Base-by-base conservation (phyloP, 768 basidiomycete genomes). In the Rhodosporidiobolus odoratus region DNA sequence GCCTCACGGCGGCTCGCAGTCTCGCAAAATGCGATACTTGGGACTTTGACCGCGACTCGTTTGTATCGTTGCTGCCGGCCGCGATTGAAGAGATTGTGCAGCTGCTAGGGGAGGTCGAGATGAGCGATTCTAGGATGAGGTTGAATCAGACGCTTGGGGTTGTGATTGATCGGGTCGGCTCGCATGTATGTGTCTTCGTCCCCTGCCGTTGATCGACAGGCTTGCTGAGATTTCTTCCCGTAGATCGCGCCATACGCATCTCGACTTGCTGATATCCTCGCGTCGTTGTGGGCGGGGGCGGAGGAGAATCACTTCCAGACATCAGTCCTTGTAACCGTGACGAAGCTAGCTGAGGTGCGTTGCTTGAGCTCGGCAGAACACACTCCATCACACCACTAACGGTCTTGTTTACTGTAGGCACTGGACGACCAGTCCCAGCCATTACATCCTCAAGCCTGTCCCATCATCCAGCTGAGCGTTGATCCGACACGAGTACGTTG, bases 1-100 rank as follows among this genome's bases (percentile, higher is more conserved):
- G 92, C 7, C 82, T 97, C 43, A 92, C 91, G 1, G 88, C 93
- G 34, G 89, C 90, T 0, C 83, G 85, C 32, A 88, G 92, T 19
- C 78, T 97, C 37, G 84, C 86, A 47, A 88, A 92, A 77, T 91
- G 91, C 32, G 89, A 95, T 78, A 86, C 85, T 23, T 65, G 87
- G 71, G 82, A 83, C 41, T 91, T 93, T 75, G 82, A 89, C 52
- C 77, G 84, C 21, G 78, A 84, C 37, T 76, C 81, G 21, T 92
- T 95, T 76, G 79, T 83, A n/a, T 90, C 89, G 5, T 89, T 85
- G 79, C 80, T 95, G 37, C 82, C 84, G 3, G 78, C 81, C 1
- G 82, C 84, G 0, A 82, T 92, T 30, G 81, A 83, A n/a, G 85
- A 88, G 62, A 82, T 93, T 2, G 82, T 92, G n/a, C 80, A 78